Evolutionary conservation across 148 eudicot species (phyloP).

Genomic region (Amaranthus palmeri): DNA sequence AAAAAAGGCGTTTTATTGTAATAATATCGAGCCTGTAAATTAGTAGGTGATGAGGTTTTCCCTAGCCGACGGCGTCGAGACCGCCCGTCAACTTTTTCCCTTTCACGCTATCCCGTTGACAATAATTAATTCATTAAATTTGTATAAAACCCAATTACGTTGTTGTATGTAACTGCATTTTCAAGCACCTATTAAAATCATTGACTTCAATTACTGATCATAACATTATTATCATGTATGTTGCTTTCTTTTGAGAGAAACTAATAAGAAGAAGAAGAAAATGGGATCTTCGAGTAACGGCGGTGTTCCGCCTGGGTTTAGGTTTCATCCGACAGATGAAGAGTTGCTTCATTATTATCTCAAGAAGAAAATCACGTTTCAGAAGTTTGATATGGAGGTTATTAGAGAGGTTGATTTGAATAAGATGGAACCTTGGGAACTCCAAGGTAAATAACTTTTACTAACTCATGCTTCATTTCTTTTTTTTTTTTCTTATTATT

Average conservation of each 20-base stretch:
- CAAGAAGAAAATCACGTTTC: constrained; percentile 78
- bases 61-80: constrained; percentile 70
- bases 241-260: not conserved
- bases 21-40: no score
- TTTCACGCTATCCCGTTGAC: constrained; percentile 36
- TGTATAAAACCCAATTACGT: not conserved
- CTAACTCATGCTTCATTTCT: not conserved
- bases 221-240: no score
- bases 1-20: no score
- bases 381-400: constrained; percentile 95
- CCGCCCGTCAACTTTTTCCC: constrained; percentile 67
- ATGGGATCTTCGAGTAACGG: constrained; percentile 37
- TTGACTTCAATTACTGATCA: not conserved
- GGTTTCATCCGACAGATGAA: constrained; percentile 95
- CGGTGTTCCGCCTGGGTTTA: constrained; percentile 91
- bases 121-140: not conserved
- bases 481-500: no score
- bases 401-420: constrained; percentile 87
- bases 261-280: constrained; percentile 3
- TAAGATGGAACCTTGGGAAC: constrained; percentile 95
- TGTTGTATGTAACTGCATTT: constrained; percentile 12
- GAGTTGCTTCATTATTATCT: constrained; percentile 87
- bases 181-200: constrained; percentile 24
- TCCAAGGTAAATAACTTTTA: constrained; percentile 67
- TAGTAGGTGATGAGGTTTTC: constrained; percentile 22